phyloP scores from a whole-genome alignment of 1,284 basidiomycete genomes.

The Leccinum griseonigrum region DNA sequence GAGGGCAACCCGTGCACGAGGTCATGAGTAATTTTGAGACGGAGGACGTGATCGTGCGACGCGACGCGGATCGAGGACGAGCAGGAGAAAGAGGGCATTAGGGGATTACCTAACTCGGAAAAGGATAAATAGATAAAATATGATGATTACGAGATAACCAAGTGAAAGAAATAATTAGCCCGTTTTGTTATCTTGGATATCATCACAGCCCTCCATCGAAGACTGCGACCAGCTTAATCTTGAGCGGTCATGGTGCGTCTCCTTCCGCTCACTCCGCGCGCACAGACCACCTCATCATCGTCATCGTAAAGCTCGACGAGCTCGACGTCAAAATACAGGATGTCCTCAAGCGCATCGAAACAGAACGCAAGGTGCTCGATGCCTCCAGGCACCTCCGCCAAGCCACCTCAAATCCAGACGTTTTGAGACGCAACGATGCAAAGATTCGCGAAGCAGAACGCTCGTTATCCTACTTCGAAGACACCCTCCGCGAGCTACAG shows the following conservation, averaged over 20 bases:
- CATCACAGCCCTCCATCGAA: conserved; percentile 33
- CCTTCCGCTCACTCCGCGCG: conserved; percentile 10
- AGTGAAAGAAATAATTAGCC: conserved; percentile 16
- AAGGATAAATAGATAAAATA: conserved; percentile 13
- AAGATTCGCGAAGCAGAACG: conserved; percentile 89
- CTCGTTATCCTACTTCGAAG: conserved; percentile 86
- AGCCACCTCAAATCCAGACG: conserved; percentile 86
- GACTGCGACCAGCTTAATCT: background rate
- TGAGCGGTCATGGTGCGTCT: conserved; percentile 32
- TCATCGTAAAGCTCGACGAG: conserved; percentile 38
- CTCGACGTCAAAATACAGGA: conserved; percentile 91
- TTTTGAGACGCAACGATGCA: conserved; percentile 76
- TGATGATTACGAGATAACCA: conserved; percentile 29
- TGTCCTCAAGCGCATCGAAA: conserved; percentile 87
- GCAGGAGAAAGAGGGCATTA: conserved; percentile 38
- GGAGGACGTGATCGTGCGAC: conserved; percentile 32
- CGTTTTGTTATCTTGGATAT: conserved; percentile 25
- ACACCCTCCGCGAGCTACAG: conserved; percentile 82
- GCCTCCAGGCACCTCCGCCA: conserved; percentile 77
- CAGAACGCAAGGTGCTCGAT: conserved; percentile 90
- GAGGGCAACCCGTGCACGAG: conserved; percentile 41
- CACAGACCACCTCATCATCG: conserved; percentile 10
- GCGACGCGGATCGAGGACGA: conserved; percentile 34
- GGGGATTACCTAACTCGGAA: background rate
- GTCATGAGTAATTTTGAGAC: conserved; percentile 37